phyloP scores from a whole-genome alignment of 192 early-diverging fungal genomes.

The Endogone sp. region DNA sequence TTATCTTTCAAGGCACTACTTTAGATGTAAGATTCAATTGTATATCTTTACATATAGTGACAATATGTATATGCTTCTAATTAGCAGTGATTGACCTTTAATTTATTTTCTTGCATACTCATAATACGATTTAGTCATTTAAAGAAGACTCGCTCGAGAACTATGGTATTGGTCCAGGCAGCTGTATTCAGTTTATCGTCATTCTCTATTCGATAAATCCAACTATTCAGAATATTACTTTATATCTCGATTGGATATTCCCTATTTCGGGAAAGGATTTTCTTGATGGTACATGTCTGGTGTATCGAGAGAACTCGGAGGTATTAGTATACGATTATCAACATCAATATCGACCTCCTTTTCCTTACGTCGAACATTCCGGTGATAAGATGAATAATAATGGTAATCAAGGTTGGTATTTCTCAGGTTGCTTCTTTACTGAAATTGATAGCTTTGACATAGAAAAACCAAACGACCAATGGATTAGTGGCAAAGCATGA shows the following conservation, averaged over 20 bases:
- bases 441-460: too few relatives aligned
- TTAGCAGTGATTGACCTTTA: too few relatives aligned
- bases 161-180: constrained; percentile 7
- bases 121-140: too few relatives aligned
- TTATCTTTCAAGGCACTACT: constrained; percentile 12
- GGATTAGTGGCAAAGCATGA: too few relatives aligned
- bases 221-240: constrained; percentile 8
- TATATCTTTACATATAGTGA: background rate
- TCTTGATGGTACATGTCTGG: constrained; percentile 20
- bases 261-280: constrained; percentile 9
- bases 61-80: too few relatives aligned
- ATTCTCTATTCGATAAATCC: constrained; percentile 17
- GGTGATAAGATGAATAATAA: constrained; percentile 16
- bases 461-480: too few relatives aligned
- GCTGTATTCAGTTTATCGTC: constrained; percentile 19
- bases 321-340: constrained; percentile 9
- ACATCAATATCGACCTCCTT: constrained; percentile 13
- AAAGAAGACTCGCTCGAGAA: background rate
- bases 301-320: background rate
- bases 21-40: constrained; percentile 7
- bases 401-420: constrained; percentile 6
- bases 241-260: constrained; percentile 18
- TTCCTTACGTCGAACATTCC: constrained; percentile 18
- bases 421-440: too few relatives aligned
- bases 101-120: too few relatives aligned